Evolutionary conservation across 2,329 filamentous ascomycete genomes (phyloP).

Genomic region (Hyphodiscus sp.): DNA sequence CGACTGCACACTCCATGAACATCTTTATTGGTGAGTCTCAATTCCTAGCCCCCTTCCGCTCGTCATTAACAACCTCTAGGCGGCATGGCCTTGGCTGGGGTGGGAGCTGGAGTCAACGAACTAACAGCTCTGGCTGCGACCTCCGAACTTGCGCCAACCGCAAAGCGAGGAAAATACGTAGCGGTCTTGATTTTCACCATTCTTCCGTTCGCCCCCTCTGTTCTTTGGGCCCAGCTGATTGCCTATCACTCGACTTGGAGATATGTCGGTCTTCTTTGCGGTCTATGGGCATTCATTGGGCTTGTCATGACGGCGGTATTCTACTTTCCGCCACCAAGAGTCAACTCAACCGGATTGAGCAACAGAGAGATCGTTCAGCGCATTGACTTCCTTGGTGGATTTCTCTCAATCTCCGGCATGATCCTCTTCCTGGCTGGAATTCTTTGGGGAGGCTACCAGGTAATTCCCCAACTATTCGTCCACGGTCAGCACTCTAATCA

Average conservation of each 20-base stretch:
- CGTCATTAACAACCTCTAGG: constrained; percentile 28
- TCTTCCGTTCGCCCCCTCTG: constrained; percentile 53
- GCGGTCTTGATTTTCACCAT: constrained; percentile 53
- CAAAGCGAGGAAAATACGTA: constrained; percentile 55
- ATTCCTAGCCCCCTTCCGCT: not conserved
- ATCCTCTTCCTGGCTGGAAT: constrained; percentile 45
- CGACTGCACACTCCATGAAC: constrained; percentile 53
- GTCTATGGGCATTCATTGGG: constrained; percentile 45
- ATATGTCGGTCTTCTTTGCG: constrained; percentile 47
- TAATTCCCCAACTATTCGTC: constrained; percentile 42
- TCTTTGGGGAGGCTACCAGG: constrained; percentile 49
- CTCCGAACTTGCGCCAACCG: constrained; percentile 59
- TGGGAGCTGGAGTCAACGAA: constrained; percentile 62
- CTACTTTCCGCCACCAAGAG: constrained; percentile 47
- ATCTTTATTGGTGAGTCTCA: constrained; percentile 47
- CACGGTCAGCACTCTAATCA: constrained; percentile 55
- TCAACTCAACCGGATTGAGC: constrained; percentile 35
- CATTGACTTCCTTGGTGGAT: constrained; percentile 45
- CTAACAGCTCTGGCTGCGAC: constrained; percentile 62
- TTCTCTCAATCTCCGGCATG: constrained; percentile 43
- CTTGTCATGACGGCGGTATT: constrained; percentile 44
- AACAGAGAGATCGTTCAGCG: constrained; percentile 34
- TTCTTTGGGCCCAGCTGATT: constrained; percentile 53
- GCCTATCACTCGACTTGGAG: constrained; percentile 42
- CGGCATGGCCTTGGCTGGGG: constrained; percentile 48